Conservation (phyloP, 2,329 filamentous ascomycete species). For the Fusarium illudens region DNA sequence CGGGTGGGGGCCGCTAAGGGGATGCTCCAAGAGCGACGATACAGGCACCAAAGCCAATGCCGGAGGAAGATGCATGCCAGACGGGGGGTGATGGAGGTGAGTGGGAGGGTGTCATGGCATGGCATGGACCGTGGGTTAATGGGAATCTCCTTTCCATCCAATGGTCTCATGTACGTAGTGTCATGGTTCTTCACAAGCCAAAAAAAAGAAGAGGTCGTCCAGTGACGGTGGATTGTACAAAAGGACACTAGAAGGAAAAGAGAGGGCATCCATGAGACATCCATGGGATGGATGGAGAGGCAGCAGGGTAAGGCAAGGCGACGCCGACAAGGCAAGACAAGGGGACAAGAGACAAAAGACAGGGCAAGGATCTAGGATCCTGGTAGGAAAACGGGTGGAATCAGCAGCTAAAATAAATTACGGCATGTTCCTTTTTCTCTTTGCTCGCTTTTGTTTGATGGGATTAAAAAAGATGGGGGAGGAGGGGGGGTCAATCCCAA, state of each 20-base stretch:
- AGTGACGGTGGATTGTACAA: no score
- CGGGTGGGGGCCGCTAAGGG: constrained; percentile 26
- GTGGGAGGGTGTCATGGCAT: constrained; percentile 4
- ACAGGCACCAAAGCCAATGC: constrained; percentile 39
- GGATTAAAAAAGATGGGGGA: not conserved
- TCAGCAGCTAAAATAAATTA: constrained; percentile 17
- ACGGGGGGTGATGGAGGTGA: constrained; percentile 30
- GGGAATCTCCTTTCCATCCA: not conserved
- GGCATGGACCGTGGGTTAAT: not conserved
- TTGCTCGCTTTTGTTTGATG: constrained; percentile 16
- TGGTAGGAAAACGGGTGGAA: constrained; percentile 6
- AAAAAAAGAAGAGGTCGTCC: not conserved
- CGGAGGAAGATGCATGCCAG: constrained; percentile 34
- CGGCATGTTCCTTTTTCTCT: constrained; percentile 28
- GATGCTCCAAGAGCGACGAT: constrained; percentile 19
- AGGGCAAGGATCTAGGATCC: constrained; percentile 21
- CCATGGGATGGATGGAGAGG: no score
- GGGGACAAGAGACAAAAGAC: constrained; percentile 1
- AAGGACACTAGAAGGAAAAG: not conserved
- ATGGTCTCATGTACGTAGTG: no score
- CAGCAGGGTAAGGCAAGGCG: constrained; percentile 8
- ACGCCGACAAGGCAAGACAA: constrained; percentile 20
- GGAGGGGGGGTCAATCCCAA: constrained; percentile 11
- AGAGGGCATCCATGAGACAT: not conserved
- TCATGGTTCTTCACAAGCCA: not conserved